A percentile compares a stretch with the other conserved stretches of the same genome.
These are phyloP conservation scores for Botryotinia convoluta DNA, from an alignment of 2,329 filamentous ascomycete genomes.

Conservation along the genomic window DNA sequence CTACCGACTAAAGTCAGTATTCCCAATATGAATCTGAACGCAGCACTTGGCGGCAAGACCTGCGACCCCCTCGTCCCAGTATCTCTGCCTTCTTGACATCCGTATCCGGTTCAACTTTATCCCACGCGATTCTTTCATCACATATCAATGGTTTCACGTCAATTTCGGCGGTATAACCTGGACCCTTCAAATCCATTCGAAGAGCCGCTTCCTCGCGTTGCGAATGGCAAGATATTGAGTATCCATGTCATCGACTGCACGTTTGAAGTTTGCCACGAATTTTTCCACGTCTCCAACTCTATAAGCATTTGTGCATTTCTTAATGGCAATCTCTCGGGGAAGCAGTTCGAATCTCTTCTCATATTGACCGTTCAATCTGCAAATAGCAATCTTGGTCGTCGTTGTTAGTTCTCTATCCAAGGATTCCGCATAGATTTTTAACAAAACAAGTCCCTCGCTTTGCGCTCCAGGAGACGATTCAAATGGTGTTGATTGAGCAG, in stretches of 20 bases:
- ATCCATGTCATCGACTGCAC: background rate
- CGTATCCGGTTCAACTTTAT: background rate
- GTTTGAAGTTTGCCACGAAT: background rate
- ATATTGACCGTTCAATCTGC: background rate
- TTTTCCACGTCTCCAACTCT: background rate
- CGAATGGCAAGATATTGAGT: background rate
- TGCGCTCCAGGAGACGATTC: background rate
- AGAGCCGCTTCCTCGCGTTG: background rate
- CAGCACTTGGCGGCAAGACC: background rate
- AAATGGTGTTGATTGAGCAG: background rate
- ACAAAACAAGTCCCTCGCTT: background rate
- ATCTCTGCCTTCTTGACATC: background rate
- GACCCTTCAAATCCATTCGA: background rate
- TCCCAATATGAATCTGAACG: background rate
- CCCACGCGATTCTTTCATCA: background rate
- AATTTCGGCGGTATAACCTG: background rate
- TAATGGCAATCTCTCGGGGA: background rate
- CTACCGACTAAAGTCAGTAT: background rate
- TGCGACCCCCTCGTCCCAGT: background rate
- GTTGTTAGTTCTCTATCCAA: background rate
- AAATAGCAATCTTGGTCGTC: background rate
- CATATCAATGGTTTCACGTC: background rate
- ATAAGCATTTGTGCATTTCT: background rate
- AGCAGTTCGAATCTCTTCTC: background rate
- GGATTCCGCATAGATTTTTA: background rate